A percentile compares a stretch with the other conserved stretches of the same genome.
phyloP scores from a whole-genome alignment of 371 early-diverging fungal genomes.

The Dichotomocladium elegans region DNA sequence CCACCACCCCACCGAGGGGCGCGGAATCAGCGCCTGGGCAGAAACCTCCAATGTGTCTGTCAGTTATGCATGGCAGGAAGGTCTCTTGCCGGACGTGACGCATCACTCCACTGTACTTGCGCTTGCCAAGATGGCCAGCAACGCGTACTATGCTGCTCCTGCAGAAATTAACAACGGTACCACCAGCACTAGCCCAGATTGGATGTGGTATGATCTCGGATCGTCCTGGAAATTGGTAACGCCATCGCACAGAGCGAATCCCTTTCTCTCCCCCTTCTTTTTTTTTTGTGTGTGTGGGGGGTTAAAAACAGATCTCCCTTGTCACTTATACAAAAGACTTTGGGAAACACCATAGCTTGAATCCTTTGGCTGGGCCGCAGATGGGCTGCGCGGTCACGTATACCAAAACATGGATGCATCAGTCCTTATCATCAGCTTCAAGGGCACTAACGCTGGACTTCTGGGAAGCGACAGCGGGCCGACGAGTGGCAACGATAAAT shows the following conservation, averaged over 20 bases:
- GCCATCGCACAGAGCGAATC: no score
- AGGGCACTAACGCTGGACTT: conserved; percentile 82
- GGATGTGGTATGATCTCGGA: conserved; percentile 80
- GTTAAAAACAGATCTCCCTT: no score
- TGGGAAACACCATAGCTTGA: conserved; percentile 46
- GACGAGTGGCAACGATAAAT: conserved; percentile 76
- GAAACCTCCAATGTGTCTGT: no score
- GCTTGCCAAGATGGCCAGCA: conserved; percentile 72
- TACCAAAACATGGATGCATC: conserved; percentile 66
- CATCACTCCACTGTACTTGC: conserved; percentile 65
- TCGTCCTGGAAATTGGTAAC: conserved; percentile 58
- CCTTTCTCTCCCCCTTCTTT: no score
- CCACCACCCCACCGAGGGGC: no score
- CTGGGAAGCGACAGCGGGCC: conserved; percentile 59
- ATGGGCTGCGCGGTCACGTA: conserved; percentile 89
- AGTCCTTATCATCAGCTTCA: conserved; percentile 78
- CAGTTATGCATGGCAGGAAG: no score
- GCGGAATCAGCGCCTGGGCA: no score
- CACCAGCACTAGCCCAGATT: no score
- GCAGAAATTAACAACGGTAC: conserved; percentile 34
- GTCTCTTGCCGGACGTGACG: conserved; percentile 62
- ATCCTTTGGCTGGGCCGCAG: conserved; percentile 84
- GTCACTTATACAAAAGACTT: no score
- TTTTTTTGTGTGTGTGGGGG: no score
- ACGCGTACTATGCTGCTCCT: conserved; percentile 57